Evolutionary conservation across 78 protist species (phyloP).

Genomic region (Dictyostelium brefeldianum): DNA sequence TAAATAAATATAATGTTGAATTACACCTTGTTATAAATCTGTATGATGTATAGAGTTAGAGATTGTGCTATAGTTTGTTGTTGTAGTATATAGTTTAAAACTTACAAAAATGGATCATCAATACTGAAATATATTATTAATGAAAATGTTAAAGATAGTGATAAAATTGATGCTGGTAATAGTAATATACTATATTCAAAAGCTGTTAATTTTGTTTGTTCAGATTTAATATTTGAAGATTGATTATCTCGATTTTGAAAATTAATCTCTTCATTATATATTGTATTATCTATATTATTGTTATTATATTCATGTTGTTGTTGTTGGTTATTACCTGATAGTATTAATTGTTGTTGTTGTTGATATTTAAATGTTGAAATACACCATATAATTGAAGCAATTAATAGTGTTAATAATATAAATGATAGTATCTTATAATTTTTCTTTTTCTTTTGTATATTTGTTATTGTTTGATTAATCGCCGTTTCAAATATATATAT

Average conservation of each 20-base stretch:
- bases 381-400: conserved; percentile 11
- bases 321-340: not conserved
- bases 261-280: not conserved
- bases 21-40: conserved; percentile 26
- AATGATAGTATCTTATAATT: not conserved
- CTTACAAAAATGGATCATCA: conserved; percentile 34
- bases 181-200: conserved; percentile 9
- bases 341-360: not conserved
- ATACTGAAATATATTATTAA: conserved; percentile 10
- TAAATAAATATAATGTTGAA: conserved; percentile 9
- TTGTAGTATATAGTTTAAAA: not conserved
- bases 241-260: conserved; percentile 7
- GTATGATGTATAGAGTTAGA: not conserved
- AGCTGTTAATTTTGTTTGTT: not conserved
- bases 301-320: conserved; percentile 12
- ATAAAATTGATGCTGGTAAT: not conserved
- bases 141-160: conserved; percentile 7
- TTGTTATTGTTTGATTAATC: conserved; percentile 10
- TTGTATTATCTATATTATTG: not conserved
- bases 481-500: conserved; percentile 20
- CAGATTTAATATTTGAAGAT: not conserved
- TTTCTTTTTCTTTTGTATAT: conserved; percentile 14
- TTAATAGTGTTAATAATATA: not conserved
- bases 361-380: not conserved
- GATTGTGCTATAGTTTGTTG: not conserved